Evolutionary conservation across 2,329 filamentous ascomycete genomes (phyloP).

Genomic region (Calonectria pteridis): DNA sequence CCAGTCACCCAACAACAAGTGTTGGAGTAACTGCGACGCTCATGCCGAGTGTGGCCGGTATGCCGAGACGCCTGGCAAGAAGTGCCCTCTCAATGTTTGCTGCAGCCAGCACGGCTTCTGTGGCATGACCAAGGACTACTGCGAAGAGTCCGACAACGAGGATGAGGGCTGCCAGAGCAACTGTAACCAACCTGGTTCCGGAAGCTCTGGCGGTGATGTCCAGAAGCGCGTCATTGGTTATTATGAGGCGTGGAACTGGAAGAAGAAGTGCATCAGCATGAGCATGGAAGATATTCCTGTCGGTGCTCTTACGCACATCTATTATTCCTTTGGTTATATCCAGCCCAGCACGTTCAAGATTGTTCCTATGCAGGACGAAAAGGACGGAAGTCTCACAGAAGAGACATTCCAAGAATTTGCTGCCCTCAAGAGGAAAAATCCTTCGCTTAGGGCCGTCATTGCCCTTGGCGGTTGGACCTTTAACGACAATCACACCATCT

Average conservation of each 20-base stretch:
- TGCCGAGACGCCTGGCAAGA: neutral
- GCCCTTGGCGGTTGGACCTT: neutral
- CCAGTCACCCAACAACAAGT: neutral
- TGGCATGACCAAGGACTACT: slow-evolving; percentile 1
- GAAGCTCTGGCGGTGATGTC: neutral
- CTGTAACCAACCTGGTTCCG: neutral
- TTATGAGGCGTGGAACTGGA: slow-evolving; percentile 12
- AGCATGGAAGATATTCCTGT: neutral
- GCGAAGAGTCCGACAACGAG: neutral
- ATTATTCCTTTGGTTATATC: slow-evolving; percentile 7
- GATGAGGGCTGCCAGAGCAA: slow-evolving; percentile 5
- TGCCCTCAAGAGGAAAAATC: neutral
- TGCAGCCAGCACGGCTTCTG: slow-evolving; percentile 11
- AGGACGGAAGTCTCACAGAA: neutral
- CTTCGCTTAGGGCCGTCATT: neutral
- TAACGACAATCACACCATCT: neutral
- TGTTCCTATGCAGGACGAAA: neutral
- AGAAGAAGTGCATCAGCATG: slow-evolving; percentile 2
- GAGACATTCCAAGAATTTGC: neutral
- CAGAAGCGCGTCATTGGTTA: slow-evolving; percentile 6
- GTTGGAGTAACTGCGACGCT: slow-evolving; percentile 25
- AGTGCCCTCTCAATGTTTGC: slow-evolving; percentile 29
- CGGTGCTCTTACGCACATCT: neutral
- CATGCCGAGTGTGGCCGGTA: slow-evolving; percentile 28
- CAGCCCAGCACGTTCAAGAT: neutral